A percentile compares a stretch with the other conserved stretches of the same genome.
These are phyloP conservation scores for Aspergillus tanneri DNA, from an alignment of 2,329 filamentous ascomycete species.

Conservation along the genomic window DNA sequence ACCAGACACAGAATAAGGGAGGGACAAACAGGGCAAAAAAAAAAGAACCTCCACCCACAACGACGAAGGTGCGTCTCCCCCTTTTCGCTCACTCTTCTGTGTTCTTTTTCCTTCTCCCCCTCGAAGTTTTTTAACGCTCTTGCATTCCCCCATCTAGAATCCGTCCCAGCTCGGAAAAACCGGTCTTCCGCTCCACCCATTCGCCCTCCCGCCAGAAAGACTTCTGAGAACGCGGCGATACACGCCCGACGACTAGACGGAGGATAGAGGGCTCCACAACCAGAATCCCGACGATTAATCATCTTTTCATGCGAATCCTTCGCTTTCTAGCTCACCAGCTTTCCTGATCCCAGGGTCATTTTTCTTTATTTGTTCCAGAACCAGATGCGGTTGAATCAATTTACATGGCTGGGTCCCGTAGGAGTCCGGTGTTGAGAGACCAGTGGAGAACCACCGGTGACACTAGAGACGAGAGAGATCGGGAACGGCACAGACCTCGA, in stretches of 20 bases:
- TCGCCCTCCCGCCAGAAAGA: slow-evolving; percentile 23
- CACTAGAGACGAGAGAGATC: slow-evolving; percentile 37
- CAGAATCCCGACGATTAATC: slow-evolving; percentile 23
- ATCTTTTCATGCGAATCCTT: slow-evolving; percentile 18
- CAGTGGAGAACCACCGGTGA: slow-evolving; percentile 50
- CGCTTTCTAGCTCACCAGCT: slow-evolving; percentile 14
- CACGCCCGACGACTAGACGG: slow-evolving; percentile 20
- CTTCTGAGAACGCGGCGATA: slow-evolving; percentile 31
- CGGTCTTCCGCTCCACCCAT: slow-evolving; percentile 29
- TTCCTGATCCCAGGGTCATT: slow-evolving; percentile 11
- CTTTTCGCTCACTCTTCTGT: neutral
- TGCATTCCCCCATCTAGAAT: slow-evolving; percentile 11
- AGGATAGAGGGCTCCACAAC: slow-evolving; percentile 20
- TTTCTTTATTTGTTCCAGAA: slow-evolving; percentile 16
- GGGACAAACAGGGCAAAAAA: slow-evolving; percentile 2
- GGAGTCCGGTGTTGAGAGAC: slow-evolving; percentile 52
- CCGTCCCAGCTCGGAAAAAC: slow-evolving; percentile 33
- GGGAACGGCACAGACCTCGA: slow-evolving; percentile 43
- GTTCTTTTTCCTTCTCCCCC: neutral
- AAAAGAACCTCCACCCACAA: slow-evolving; percentile 1
- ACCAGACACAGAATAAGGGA: too few relatives aligned
- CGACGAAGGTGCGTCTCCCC: slow-evolving; percentile 18
- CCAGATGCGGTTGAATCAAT: slow-evolving; percentile 45
- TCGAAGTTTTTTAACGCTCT: slow-evolving; percentile 5
- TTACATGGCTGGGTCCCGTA: slow-evolving; percentile 52